Conservation (phyloP, 1,139 yeast genomes). For the Geotrichum cucujoidarum region DNA sequence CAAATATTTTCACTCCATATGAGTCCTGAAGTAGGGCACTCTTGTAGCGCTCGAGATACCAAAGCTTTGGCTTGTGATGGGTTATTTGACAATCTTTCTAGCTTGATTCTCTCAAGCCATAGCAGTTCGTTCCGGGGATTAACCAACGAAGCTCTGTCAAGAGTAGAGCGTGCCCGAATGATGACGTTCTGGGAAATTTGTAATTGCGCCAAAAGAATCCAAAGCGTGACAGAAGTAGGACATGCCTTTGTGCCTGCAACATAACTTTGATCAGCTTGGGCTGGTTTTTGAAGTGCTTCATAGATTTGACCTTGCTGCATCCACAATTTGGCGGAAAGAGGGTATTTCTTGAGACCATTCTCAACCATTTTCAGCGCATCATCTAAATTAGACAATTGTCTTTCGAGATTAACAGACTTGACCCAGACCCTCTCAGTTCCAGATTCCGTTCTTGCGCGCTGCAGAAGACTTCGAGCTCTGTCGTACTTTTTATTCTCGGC, state of each 20-base stretch:
- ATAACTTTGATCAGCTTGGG: slow-evolving; percentile 47
- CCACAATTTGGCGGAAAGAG: slow-evolving; percentile 48
- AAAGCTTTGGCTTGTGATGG: slow-evolving; percentile 51
- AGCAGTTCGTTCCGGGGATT: slow-evolving; percentile 48
- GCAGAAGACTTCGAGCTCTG: slow-evolving; percentile 44
- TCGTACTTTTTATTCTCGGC: slow-evolving; percentile 39
- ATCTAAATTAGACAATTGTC: slow-evolving; percentile 39
- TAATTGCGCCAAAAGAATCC: slow-evolving; percentile 52
- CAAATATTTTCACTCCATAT: slow-evolving; percentile 61
- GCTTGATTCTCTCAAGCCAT: slow-evolving; percentile 53
- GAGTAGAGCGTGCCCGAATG: slow-evolving; percentile 63
- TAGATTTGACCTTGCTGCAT: slow-evolving; percentile 58
- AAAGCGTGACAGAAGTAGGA: slow-evolving; percentile 45
- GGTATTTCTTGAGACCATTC: slow-evolving; percentile 46
- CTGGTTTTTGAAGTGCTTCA: slow-evolving; percentile 33
- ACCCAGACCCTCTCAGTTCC: slow-evolving; percentile 52
- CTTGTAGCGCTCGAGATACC: slow-evolving; percentile 55
- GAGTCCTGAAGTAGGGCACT: slow-evolving; percentile 53
- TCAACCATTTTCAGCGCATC: slow-evolving; percentile 43
- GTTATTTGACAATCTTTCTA: slow-evolving; percentile 55
- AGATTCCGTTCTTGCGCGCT: slow-evolving; percentile 39
- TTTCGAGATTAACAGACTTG: slow-evolving; percentile 54
- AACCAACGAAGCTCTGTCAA: slow-evolving; percentile 61
- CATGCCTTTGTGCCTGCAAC: slow-evolving; percentile 48
- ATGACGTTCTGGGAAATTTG: slow-evolving; percentile 45